Evolutionary conservation across 192 early-diverging fungal genomes (phyloP), one percentile per base, ranked within the genome.

Genomic region (Backusella sp.): DNA sequence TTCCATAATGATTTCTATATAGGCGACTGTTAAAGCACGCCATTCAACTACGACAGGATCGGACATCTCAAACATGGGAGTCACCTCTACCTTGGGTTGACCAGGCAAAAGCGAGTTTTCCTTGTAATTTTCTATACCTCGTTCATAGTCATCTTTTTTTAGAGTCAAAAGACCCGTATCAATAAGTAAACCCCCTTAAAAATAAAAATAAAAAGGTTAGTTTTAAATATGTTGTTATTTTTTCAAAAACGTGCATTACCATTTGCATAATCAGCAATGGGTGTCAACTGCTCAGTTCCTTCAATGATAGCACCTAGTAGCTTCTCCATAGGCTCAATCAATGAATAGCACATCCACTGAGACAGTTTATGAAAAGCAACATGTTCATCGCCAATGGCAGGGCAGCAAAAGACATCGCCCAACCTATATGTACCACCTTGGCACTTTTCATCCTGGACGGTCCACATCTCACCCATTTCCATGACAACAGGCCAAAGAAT

Each of bases 31-130:
- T 77, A 98, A 84, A 12, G 94, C 95, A 8, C 97, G 90, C 97
- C 97, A 98, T 78, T 98, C 97, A 37, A 96, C 88, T n/a, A 98
- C 89, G 2, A 92, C 93, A 4, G 94, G 90, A 77, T 98, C 96
- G 69, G 84, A 84, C 39, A 90, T 90, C 23, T 93, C 89, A 79
- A 96, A 96, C 74, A 85, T 81, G 7, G 93, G 94, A 21, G 93
- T 86, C 9, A 79, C 72, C 65, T 86, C 86, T 32, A 82, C 66
- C 44, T 74, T 79, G 17, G 77, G 74, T 46, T 82, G 81, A 11
- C 83, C 85, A 3, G 84, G 74, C 3, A 76, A 68, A 6, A 79
- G 67, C 14, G 81, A 73, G 71, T 87, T 85, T 66, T 81, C 72
- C 67, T 82, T 82, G 73, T 86, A 87, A 75, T 88, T 85, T 32